Evolutionary conservation across 257 asterid genomes (phyloP).

Genomic region (Lithospermum erythrorhizon): DNA sequence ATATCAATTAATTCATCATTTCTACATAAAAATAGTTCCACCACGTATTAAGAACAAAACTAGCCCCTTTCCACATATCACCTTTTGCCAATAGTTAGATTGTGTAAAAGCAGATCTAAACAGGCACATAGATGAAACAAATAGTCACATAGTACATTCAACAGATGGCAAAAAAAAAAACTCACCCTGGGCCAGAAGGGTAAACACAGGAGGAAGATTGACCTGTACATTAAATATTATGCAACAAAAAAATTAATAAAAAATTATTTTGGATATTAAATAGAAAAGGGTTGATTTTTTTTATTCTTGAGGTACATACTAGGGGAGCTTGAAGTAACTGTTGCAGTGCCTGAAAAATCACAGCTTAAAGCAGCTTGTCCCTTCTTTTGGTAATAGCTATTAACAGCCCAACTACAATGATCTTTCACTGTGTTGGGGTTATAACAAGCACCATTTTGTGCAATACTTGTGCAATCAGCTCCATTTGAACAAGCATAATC

Average conservation of each 20-base stretch:
- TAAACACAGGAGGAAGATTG: constrained; percentile 41
- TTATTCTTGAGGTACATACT: constrained; percentile 24
- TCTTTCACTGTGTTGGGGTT: constrained; percentile 66
- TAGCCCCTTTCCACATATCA: no score
- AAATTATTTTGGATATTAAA: no score
- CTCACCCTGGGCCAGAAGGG: constrained; percentile 58
- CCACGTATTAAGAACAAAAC: no score
- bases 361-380: constrained; percentile 41
- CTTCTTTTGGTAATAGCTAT: constrained; percentile 71
- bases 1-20: no score
- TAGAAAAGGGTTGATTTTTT: no score
- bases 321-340: constrained; percentile 23
- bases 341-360: constrained; percentile 56
- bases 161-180: constrained; percentile 15
- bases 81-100: no score
- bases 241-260: not conserved
- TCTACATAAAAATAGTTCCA: no score
- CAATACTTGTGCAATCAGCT: constrained; percentile 65
- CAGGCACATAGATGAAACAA: not conserved
- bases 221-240: constrained; percentile 21
- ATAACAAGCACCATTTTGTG: constrained; percentile 50
- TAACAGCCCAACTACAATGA: constrained; percentile 84
- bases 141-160: not conserved
- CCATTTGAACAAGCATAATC: constrained; percentile 86
- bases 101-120: not conserved